Evolutionary conservation across 192 early-diverging fungal genomes (phyloP), one percentile per base, ranked within the genome.

Genomic region (Glomus cerebriforme): DNA sequence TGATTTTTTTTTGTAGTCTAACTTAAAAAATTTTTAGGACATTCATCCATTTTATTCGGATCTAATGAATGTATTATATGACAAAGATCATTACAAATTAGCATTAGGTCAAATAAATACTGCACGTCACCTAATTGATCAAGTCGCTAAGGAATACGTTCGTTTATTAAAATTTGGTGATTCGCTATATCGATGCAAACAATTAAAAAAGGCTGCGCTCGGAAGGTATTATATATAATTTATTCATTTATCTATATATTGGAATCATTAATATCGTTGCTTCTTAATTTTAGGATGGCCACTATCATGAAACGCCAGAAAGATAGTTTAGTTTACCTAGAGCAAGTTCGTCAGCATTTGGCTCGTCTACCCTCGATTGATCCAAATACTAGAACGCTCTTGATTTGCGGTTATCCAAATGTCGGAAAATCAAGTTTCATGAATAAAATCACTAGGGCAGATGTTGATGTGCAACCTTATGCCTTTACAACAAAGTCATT

Each of bases 41-140:
- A 98, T 99, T 82, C 98, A 99, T 82, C 98, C 98, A 58, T 99
- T 99, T 87, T 99, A 99, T 85, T 90, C 98, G 19, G 98, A 99
- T 84, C 87, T 99, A 80, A 99, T 99, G 97, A 99, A 99, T 88
- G 98, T 99, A 37, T 92, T 99, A 73, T 99, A 99, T 88, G 98
- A 99, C 90, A 95, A 95, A 86, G 98, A 99, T 84, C 98, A 99
- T 88, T 99, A 99, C 88, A 99, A 99, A 87, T 92, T 99, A 59
- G 98, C 98, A 47, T 90, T 99, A 79, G 96, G 94, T 45, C 98
- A 99, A 85, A 94, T 99, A 85, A 97, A 96, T 90, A 99, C 96
- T 27, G 98, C 98, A 58, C 94, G 92, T 78, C 97, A 98, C 81
- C 86, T 99, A 81, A 97, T 99, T 58, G 95, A 97, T 79, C 92